Base-by-base conservation (phyloP, 2,329 filamentous ascomycete genomes). In the Penicillium thymicola region DNA sequence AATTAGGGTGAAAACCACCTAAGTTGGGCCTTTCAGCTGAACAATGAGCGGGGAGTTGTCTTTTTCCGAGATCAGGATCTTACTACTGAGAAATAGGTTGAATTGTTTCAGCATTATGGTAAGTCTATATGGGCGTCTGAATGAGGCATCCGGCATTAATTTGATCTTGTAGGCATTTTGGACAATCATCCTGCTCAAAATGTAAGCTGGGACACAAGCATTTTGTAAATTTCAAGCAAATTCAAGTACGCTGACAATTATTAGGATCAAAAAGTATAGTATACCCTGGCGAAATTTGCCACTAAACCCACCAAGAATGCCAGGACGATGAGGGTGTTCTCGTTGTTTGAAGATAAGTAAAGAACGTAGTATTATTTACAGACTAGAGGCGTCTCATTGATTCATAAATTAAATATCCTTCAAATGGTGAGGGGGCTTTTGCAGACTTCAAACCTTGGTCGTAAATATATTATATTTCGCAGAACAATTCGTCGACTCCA, bases 81-180 rank as follows among this genome's bases (percentile, higher is more conserved):
- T 23, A 59, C 57, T n/a, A 61, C 60, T 8, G 57, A 63, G 5
- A 43, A 60, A 40, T 63, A 67, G 43, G 76, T 78, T 11, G 66
- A 71, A 32, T 64, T 82, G 2, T 80, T 81, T 50, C 74, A 78
- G 58, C 75, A 81, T 65, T 81, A 78, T 59, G 79, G 79, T 64
- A 32, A 14, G 54, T 4, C 55, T 36, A 21, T 38, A 18, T 10
- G 21, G 21, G 21, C 2, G 21, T 21, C 21, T 21, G 21, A 21
- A 21, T 21, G 21, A 21, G 21, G 21, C 21, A 21, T 3, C 3
- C 21, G 21, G 21, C 3, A 21, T 21, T 21, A 10, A 21, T 32
- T 21, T 8, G 23, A 16, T 11, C 5, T 4, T 18, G 1, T 32
- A 58, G 51, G 51, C 3, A 55, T 58, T 4, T 37, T 58, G 25